Evolutionary conservation across 2,329 filamentous ascomycete genomes (phyloP).

Genomic region (Botrytis byssoidea): DNA sequence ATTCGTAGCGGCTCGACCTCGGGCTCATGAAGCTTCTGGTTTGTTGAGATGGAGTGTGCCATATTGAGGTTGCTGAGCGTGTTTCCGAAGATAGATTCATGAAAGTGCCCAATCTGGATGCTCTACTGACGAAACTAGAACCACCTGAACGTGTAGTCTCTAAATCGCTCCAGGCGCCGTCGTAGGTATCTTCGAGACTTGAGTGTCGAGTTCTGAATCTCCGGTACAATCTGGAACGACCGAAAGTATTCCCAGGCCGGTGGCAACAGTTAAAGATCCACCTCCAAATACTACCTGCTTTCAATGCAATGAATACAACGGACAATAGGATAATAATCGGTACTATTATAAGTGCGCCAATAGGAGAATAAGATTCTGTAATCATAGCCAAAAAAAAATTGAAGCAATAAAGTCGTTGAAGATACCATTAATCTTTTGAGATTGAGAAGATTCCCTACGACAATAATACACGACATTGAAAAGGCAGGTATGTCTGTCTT

Average conservation of each 20-base stretch:
- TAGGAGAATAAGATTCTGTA: conserved; percentile 42
- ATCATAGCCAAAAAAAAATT: conserved; percentile 40
- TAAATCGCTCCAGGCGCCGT: conserved; percentile 43
- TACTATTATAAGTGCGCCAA: conserved; percentile 47
- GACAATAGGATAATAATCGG: conserved; percentile 45
- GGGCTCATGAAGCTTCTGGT: conserved; percentile 40
- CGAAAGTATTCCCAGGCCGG: conserved; percentile 28
- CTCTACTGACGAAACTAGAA: conserved; percentile 18
- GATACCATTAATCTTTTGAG: background rate
- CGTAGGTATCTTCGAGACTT: conserved; percentile 32
- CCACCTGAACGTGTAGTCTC: conserved; percentile 36
- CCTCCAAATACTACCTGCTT: conserved; percentile 32
- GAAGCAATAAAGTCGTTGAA: conserved; percentile 30
- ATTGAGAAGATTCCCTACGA: background rate
- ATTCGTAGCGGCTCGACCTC: conserved; percentile 50
- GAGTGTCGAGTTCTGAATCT: conserved; percentile 4
- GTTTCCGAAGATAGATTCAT: conserved; percentile 27
- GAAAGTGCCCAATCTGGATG: conserved; percentile 33
- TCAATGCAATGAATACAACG: conserved; percentile 38
- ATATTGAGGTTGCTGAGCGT: conserved; percentile 35
- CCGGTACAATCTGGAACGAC: conserved; percentile 29
- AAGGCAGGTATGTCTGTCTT: background rate
- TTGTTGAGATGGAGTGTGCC: conserved; percentile 39
- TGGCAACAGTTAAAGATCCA: conserved; percentile 27
- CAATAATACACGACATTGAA: background rate